Conservation (phyloP, 805 yeast genomes). For the Cyberlindnera sargentensis region DNA sequence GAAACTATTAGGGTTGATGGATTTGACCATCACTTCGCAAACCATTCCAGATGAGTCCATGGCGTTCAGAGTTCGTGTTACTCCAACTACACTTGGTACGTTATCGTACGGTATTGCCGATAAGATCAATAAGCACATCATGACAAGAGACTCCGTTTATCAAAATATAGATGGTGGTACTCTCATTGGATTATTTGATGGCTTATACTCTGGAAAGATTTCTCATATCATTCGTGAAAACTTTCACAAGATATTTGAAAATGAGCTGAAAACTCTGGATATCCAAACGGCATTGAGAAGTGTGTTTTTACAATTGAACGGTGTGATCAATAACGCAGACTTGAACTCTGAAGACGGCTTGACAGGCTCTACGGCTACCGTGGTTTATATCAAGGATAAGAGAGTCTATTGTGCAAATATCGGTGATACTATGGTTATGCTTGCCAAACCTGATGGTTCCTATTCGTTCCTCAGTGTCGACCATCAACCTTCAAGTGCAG, state of each 20-base stretch:
- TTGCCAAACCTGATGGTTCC: slow-evolving; percentile 78
- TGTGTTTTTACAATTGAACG: slow-evolving; percentile 72
- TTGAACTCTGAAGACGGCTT: slow-evolving; percentile 59
- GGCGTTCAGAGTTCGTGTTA: slow-evolving; percentile 81
- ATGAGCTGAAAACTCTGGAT: slow-evolving; percentile 49
- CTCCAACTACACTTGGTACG: slow-evolving; percentile 67
- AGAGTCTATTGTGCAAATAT: slow-evolving; percentile 75
- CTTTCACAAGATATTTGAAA: slow-evolving; percentile 59
- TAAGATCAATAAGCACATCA: slow-evolving; percentile 62
- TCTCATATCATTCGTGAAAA: slow-evolving; percentile 68
- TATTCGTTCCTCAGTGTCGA: slow-evolving; percentile 62
- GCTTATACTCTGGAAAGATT: slow-evolving; percentile 58
- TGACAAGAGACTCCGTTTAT: slow-evolving; percentile 77
- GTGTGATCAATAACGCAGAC: slow-evolving; percentile 54
- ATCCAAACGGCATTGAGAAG: slow-evolving; percentile 74
- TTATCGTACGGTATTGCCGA: slow-evolving; percentile 92
- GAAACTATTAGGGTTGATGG: slow-evolving; percentile 80
- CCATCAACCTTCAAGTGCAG: slow-evolving; percentile 77
- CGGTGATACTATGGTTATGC: slow-evolving; percentile 82
- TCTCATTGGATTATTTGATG: slow-evolving; percentile 79
- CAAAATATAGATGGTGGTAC: slow-evolving; percentile 82
- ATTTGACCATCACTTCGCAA: slow-evolving; percentile 86
- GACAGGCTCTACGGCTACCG: slow-evolving; percentile 82
- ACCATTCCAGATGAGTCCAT: slow-evolving; percentile 83
- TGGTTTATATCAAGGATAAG: slow-evolving; percentile 68